These are phyloP conservation scores for Talaromyces pinophilus DNA, from an alignment of 2,329 filamentous ascomycete species.

Conservation along the genomic window DNA sequence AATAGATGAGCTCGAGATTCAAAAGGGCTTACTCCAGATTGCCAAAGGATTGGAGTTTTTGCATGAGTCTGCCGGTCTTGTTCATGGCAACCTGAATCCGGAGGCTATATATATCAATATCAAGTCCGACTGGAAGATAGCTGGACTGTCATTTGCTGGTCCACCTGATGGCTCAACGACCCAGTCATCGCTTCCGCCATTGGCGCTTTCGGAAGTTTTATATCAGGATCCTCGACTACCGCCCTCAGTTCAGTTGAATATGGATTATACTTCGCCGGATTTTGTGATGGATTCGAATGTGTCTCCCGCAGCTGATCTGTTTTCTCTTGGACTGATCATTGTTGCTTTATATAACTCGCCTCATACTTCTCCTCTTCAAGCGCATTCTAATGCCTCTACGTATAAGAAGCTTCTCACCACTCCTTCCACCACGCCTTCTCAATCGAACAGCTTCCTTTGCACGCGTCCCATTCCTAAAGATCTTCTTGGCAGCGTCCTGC, in stretches of 20 bases:
- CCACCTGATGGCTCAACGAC: conserved; percentile 75
- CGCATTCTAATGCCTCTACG: conserved; percentile 74
- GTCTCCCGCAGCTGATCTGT: conserved; percentile 83
- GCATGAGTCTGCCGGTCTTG: conserved; percentile 89
- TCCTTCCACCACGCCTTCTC: conserved; percentile 74
- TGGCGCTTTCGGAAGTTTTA: conserved; percentile 79
- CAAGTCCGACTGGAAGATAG: conserved; percentile 99
- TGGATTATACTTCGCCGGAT: conserved; percentile 93
- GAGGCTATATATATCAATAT: conserved; percentile 92
- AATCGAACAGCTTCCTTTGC: conserved; percentile 80
- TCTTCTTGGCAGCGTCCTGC: conserved; percentile 72
- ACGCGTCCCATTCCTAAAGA: conserved; percentile 78
- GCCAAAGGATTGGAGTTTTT: conserved; percentile 93
- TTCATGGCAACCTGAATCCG: conserved; percentile 92
- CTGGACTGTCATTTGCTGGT: conserved; percentile 86
- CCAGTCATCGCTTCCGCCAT: conserved; percentile 72
- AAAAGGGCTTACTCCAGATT: conserved; percentile 91
- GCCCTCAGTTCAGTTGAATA: conserved; percentile 77
- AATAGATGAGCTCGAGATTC: conserved; percentile 95
- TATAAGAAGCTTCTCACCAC: conserved; percentile 84
- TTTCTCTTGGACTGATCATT: conserved; percentile 85
- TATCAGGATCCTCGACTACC: conserved; percentile 85
- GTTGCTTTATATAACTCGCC: conserved; percentile 93
- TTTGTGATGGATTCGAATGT: conserved; percentile 91
- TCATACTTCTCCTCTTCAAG: conserved; percentile 81